Base-by-base conservation (phyloP, 345 rosid genomes). In the Eucalyptus sp. region DNA sequence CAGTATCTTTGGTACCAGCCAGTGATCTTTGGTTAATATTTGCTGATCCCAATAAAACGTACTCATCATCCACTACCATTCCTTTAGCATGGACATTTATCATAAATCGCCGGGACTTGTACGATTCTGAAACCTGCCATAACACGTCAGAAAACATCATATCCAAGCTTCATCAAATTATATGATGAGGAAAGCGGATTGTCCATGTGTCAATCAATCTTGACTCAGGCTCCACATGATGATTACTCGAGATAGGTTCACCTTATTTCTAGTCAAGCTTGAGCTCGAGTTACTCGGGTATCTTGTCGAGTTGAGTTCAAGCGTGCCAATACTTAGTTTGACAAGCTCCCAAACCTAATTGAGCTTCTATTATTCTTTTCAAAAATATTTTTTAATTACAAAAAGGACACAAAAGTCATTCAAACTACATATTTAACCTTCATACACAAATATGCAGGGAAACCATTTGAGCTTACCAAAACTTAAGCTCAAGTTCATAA, bases 11-110 rank as follows among this genome's bases (percentile, higher is more conserved):
- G 8, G 98, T 92, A 48, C 99, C 99, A n/a, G 97, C 98, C 98
- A 97, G 93, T 29, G 99, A 97, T 93, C 99, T 94, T 94, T 97
- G 99, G 94, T 97, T 97, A 79, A 97, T 96, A 93, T 97, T 97
- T 46, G 99, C 99, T 83, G 99, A 97, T 92, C 99, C 99, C 54
- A 97, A n/a, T 87, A 97, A 94, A 44, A 94, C 95, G 90, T 96
- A 97, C 92, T 97, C 98, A 71, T 95, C 99, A 89, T 96, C 99
- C 88, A 97, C 97, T 46, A 97, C 89, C 98, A 97, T 97, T 88
- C 99, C 99, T 90, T 97, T 97, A 60, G 96, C 98, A 88, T 97
- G 99, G 66, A 97, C 99, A 68, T 97, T 96, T 37, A 97, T 96
- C 99, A 95, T 96, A 92, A 97, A 97, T 58, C 98, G 94, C 91